These are phyloP conservation scores for Albifimbria verrucaria DNA, from an alignment of 2,329 filamentous ascomycete genomes.

Conservation along the genomic window DNA sequence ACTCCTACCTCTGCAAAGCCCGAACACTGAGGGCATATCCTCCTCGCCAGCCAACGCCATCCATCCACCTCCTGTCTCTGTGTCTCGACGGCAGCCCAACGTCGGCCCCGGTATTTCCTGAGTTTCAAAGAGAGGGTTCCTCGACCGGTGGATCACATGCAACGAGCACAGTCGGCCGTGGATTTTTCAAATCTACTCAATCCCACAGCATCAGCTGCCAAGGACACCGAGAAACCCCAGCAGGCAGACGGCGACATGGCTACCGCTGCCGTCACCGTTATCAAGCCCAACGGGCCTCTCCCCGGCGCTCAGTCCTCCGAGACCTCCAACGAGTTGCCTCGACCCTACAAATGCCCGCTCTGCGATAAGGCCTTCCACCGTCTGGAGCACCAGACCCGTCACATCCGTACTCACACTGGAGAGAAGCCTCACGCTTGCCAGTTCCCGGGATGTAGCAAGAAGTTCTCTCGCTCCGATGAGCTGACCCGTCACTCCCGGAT, in stretches of 20 bases:
- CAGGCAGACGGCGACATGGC: constrained; percentile 43
- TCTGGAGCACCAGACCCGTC: constrained; percentile 84
- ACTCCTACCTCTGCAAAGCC: too few relatives aligned
- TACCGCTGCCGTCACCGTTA: constrained; percentile 47
- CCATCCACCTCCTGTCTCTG: too few relatives aligned
- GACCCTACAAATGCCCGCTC: constrained; percentile 96
- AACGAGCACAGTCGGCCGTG: constrained; percentile 69
- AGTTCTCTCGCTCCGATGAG: constrained; percentile 95
- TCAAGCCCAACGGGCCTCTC: constrained; percentile 61
- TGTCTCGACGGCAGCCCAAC: not conserved
- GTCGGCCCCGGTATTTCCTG: constrained; percentile 5
- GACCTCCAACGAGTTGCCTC: constrained; percentile 67
- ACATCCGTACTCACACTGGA: constrained; percentile 95
- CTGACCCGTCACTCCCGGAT: constrained; percentile 95
- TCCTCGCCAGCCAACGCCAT: constrained; percentile 5
- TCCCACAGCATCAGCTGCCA: constrained; percentile 35
- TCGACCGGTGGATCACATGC: constrained; percentile 58
- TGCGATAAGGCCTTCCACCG: constrained; percentile 99
- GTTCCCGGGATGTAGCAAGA: constrained; percentile 93
- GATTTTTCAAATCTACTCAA: constrained; percentile 76
- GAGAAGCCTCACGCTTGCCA: constrained; percentile 97
- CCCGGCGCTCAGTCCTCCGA: constrained; percentile 61
- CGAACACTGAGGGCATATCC: constrained; percentile 5
- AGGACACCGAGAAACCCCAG: constrained; percentile 22
- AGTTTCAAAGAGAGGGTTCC: constrained; percentile 8